phyloP scores from a whole-genome alignment of 139 green algal genomes.

The Micractinium conductrix region DNA sequence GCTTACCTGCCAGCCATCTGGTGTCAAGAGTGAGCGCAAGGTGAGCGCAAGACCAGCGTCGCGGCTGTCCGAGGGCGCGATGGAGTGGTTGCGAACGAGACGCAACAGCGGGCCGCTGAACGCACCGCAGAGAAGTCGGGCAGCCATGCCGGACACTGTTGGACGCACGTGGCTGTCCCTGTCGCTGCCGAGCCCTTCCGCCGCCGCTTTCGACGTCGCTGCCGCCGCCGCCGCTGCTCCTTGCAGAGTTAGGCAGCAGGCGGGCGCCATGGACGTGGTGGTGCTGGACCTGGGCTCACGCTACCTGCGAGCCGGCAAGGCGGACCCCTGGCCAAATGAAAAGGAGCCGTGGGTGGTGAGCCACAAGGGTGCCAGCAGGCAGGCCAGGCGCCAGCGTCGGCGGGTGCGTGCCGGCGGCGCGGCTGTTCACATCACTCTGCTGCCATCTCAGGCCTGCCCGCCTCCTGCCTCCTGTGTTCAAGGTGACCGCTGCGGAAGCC shows the following conservation, averaged over 20 bases:
- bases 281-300: slow-evolving; percentile 75
- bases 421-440: neutral
- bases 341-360: slow-evolving; percentile 65
- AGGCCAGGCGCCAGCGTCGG: neutral
- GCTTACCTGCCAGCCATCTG: no score
- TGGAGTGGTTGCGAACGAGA: no score
- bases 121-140: no score
- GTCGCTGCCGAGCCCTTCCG: neutral
- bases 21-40: no score
- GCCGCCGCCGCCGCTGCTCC: no score
- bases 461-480: neutral
- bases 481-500: neutral
- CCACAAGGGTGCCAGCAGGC: neutral
- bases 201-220: neutral
- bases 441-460: neutral
- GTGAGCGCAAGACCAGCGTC: no score
- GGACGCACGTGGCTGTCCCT: neutral
- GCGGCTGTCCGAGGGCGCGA: no score
- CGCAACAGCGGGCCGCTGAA: no score
- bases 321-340: slow-evolving; percentile 65
- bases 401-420: no score
- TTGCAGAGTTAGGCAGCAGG: no score
- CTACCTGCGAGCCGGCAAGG: slow-evolving; percentile 72
- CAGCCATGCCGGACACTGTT: neutral
- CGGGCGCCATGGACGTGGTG: slow-evolving; percentile 22